Conservation (phyloP, 148 eudicot species). For the Pouteria glomerata region DNA sequence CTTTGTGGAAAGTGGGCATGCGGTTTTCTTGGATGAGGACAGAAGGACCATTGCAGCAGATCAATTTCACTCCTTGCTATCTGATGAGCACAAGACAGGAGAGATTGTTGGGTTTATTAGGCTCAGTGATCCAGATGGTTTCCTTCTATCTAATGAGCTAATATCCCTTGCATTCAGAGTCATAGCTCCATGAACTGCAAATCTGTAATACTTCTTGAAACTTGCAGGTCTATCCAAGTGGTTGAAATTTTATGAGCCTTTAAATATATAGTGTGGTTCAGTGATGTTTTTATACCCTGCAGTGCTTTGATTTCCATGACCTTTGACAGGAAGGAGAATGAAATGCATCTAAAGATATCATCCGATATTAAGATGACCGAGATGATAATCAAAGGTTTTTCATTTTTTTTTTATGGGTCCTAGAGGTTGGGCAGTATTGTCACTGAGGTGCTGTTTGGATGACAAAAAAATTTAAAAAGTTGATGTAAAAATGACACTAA, state of each 20-base stretch:
- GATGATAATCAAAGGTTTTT: too few species aligned
- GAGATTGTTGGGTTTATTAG: conserved; percentile 45
- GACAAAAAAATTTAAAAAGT: too few species aligned
- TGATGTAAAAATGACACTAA: too few species aligned
- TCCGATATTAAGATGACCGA: too few species aligned
- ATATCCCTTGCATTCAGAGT: conserved; percentile 75
- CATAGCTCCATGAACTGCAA: conserved; percentile 44
- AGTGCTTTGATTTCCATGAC: background rate
- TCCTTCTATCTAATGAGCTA: conserved; percentile 82
- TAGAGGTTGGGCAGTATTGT: too few species aligned
- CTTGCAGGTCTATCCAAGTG: background rate
- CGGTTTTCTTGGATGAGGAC: conserved; percentile 57
- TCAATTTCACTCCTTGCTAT: conserved; percentile 35
- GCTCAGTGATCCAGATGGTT: conserved; percentile 95
- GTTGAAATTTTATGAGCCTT: background rate
- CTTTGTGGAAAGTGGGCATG: conserved; percentile 74
- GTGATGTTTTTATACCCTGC: too few species aligned
- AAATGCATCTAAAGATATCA: background rate
- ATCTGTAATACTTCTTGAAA: background rate
- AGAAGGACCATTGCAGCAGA: conserved; percentile 37
- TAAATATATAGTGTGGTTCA: too few species aligned
- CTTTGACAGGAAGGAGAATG: background rate
- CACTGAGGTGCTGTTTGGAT: too few species aligned
- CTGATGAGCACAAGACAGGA: conserved; percentile 26
- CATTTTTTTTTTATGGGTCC: too few species aligned